Conservation (phyloP, 148 eudicot genomes). For the Arbutus unedo region DNA sequence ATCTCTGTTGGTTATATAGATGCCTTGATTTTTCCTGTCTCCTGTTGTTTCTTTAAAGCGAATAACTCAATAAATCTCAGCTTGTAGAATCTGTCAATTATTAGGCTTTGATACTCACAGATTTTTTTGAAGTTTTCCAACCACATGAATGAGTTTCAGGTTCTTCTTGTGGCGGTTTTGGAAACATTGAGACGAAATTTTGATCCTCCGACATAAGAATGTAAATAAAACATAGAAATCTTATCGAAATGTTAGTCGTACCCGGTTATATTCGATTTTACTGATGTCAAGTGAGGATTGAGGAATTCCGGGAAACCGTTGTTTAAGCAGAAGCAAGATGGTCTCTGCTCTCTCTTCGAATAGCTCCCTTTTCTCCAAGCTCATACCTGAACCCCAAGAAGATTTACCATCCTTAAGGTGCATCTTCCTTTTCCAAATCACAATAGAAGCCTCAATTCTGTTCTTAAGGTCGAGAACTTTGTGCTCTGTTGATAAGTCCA, state of each 20-base stretch:
- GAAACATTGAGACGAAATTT: neutral
- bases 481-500: constrained; percentile 62
- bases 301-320: constrained; percentile 54
- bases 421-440: constrained; percentile 72
- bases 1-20: too few relatives aligned
- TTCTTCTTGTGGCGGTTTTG: too few relatives aligned
- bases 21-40: too few relatives aligned
- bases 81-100: too few relatives aligned
- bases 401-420: constrained; percentile 51
- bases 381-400: constrained; percentile 56
- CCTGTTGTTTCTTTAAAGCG: too few relatives aligned
- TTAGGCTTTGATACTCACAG: too few relatives aligned
- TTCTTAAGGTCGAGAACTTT: constrained; percentile 58
- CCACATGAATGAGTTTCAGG: too few relatives aligned
- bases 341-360: constrained; percentile 70
- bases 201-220: neutral
- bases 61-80: too few relatives aligned
- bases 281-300: constrained; percentile 58
- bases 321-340: constrained; percentile 55
- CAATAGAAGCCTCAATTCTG: constrained; percentile 63
- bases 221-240: neutral
- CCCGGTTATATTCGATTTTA: constrained; percentile 56
- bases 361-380: constrained; percentile 54
- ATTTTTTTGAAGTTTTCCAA: neutral
- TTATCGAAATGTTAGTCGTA: constrained; percentile 22